phyloP scores from a whole-genome alignment of 495 filamentous ascomycete species.

The Coniosporium apollinis region DNA sequence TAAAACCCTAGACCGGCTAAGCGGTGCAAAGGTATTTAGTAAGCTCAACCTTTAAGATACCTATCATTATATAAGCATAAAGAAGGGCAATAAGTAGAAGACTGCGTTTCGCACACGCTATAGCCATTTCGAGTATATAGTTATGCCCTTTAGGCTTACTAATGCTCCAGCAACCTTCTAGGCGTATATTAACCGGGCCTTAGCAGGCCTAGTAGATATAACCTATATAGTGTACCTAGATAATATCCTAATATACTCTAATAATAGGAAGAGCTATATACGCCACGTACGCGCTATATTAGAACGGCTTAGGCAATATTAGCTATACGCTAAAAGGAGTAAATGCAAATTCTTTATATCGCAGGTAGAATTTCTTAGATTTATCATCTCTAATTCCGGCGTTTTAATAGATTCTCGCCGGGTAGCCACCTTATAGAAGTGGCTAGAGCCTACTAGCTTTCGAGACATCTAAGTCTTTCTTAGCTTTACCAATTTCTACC shows the following conservation, averaged over 20 bases:
- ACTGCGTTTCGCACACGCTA: slow-evolving; percentile 5
- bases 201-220: slow-evolving; percentile 4
- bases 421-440: slow-evolving; percentile 7
- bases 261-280: slow-evolving; percentile 1
- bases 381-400: slow-evolving; percentile 14
- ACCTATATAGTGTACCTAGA: slow-evolving; percentile 5
- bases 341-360: slow-evolving; percentile 22
- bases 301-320: neutral
- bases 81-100: slow-evolving; percentile 5
- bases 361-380: slow-evolving; percentile 19
- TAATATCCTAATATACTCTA: slow-evolving; percentile 7
- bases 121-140: slow-evolving; percentile 4
- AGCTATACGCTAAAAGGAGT: slow-evolving; percentile 13
- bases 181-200: slow-evolving; percentile 4
- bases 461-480: slow-evolving; percentile 12
- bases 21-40: slow-evolving; percentile 5
- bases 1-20: slow-evolving; percentile 6
- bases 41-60: slow-evolving; percentile 8
- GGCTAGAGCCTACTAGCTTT: slow-evolving; percentile 5
- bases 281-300: slow-evolving; percentile 1
- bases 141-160: slow-evolving; percentile 6
- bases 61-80: slow-evolving; percentile 9
- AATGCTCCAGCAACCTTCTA: slow-evolving; percentile 5
- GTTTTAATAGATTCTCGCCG: slow-evolving; percentile 20
- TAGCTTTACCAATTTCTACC: slow-evolving; percentile 14